Evolutionary conservation across 805 yeast species (phyloP).

Genomic region (Metschnikowia lunata): DNA sequence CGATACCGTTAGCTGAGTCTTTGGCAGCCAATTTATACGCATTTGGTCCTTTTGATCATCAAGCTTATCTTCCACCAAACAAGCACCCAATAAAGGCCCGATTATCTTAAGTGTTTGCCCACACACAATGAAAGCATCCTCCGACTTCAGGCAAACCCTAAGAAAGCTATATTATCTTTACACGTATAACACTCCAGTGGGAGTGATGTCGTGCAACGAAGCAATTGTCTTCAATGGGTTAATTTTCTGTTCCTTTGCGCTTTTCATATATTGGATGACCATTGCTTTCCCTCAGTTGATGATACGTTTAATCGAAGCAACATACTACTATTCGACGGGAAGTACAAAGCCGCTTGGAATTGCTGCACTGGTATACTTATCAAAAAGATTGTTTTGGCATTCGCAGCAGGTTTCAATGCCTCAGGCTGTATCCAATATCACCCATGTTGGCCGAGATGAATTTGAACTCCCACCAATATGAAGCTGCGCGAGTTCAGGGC

Average conservation of each 20-base stretch:
- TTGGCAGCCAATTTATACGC: too few species aligned
- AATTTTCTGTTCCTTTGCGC: slow-evolving; percentile 9
- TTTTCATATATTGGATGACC: slow-evolving; percentile 16
- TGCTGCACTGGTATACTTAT: slow-evolving; percentile 1
- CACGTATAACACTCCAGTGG: slow-evolving; percentile 26
- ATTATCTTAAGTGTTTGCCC: not conserved
- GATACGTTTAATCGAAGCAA: slow-evolving; percentile 10
- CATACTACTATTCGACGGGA: slow-evolving; percentile 19
- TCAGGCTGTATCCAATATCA: not conserved
- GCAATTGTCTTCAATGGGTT: slow-evolving; percentile 18
- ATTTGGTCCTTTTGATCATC: too few species aligned
- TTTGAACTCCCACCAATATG: not conserved
- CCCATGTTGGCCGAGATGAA: not conserved
- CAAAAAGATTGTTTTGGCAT: not conserved
- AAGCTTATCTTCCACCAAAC: too few species aligned
- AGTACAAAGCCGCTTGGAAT: slow-evolving; percentile 9
- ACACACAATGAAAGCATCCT: not conserved
- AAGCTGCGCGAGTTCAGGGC: too few species aligned
- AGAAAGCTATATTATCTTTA: slow-evolving; percentile 18
- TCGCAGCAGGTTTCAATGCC: not conserved
- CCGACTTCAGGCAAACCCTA: not conserved
- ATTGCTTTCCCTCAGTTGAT: slow-evolving; percentile 12
- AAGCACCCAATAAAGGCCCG: too few species aligned
- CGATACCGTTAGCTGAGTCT: too few species aligned
- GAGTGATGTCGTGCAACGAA: slow-evolving; percentile 26